phyloP scores from a whole-genome alignment of 345 rosid genomes.

The Murraya paniculata region DNA sequence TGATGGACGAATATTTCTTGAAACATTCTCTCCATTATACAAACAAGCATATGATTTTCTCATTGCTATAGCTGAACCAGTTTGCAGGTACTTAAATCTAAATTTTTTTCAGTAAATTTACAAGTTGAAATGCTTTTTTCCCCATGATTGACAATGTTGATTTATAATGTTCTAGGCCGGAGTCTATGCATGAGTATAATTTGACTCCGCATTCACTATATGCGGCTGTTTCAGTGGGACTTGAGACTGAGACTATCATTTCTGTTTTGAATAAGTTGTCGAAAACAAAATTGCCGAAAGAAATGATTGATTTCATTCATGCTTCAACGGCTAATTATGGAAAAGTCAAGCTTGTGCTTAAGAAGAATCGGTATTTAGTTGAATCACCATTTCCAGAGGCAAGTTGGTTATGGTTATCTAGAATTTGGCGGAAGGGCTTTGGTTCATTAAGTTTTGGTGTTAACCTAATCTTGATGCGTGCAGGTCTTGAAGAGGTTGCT shows the following conservation, averaged over 20 bases:
- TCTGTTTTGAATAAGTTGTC: conserved; percentile 86
- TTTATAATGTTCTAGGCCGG: conserved; percentile 57
- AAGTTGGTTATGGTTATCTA: conserved; percentile 22
- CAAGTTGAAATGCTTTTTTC: neutral
- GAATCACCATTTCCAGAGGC: conserved; percentile 95
- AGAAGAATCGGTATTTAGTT: conserved; percentile 83
- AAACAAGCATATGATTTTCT: conserved; percentile 97
- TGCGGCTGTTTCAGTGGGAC: conserved; percentile 96
- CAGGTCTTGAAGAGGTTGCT: conserved; percentile 87
- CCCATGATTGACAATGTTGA: neutral
- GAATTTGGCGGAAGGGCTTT: neutral
- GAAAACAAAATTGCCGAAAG: conserved; percentile 87
- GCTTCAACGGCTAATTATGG: conserved; percentile 96
- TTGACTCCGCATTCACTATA: conserved; percentile 92
- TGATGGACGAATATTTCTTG: conserved; percentile 85
- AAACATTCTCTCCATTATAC: conserved; percentile 78
- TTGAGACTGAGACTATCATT: conserved; percentile 86
- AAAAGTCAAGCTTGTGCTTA: conserved; percentile 94
- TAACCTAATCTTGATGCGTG: conserved; percentile 1
- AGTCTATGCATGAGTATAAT: conserved; percentile 96
- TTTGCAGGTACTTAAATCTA: conserved; percentile 67
- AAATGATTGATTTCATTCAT: conserved; percentile 80
- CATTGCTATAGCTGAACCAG: conserved; percentile 96
- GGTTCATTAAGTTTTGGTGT: neutral
- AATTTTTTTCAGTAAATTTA: neutral